Evolutionary conservation across 2,329 filamentous ascomycete genomes (phyloP).

Genomic region (Sporothrix brunneoviolacea): DNA sequence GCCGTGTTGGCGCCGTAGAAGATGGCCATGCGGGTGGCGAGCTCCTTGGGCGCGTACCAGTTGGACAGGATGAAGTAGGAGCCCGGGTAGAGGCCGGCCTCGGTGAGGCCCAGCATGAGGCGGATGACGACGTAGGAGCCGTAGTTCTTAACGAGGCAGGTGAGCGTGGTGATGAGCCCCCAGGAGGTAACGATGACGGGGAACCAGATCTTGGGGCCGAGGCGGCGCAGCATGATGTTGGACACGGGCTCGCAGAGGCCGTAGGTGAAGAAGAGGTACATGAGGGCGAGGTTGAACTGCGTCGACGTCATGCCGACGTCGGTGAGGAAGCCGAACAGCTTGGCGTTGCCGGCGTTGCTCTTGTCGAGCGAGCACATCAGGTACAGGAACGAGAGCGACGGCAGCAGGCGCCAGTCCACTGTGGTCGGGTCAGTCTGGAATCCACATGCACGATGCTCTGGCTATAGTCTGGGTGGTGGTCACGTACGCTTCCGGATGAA

Average conservation of each 20-base stretch:
- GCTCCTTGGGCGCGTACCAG: constrained; percentile 19
- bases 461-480: not conserved
- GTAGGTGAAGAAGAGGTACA: constrained; percentile 11
- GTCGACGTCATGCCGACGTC: constrained; percentile 6
- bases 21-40: constrained; percentile 18
- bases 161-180: constrained; percentile 62
- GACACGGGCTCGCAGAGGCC: constrained; percentile 10
- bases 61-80: constrained; percentile 31
- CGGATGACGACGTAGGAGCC: constrained; percentile 59
- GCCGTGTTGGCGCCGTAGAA: constrained; percentile 19
- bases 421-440: constrained; percentile 9
- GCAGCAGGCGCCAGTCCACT: constrained; percentile 45
- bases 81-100: constrained; percentile 65
- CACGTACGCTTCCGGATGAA: constrained; percentile 2
- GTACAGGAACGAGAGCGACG: constrained; percentile 32
- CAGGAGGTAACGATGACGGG: constrained; percentile 37
- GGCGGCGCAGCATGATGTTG: constrained; percentile 6
- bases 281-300: constrained; percentile 14
- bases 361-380: constrained; percentile 35
- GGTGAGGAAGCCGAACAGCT: constrained; percentile 13
- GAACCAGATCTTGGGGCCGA: constrained; percentile 11
- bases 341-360: constrained; percentile 35
- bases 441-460: too few relatives aligned
- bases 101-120: constrained; percentile 60
- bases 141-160: constrained; percentile 60